phyloP scores from a whole-genome alignment of 352 stramenopile genomes.

The Pythium pyrilobum region DNA sequence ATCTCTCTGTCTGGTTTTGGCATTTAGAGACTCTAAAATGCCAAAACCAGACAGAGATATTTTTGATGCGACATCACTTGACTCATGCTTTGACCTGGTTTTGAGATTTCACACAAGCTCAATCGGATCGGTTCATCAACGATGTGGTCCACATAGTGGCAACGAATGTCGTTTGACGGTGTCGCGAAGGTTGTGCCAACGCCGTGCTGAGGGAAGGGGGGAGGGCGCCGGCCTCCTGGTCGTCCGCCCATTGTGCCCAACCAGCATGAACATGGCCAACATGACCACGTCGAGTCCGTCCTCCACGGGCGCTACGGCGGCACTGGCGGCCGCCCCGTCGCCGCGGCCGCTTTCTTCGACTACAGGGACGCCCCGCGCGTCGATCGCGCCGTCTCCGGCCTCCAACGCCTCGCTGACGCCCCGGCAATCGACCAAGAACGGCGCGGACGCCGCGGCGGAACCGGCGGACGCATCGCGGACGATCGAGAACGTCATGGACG shows the following conservation, averaged over 20 bases:
- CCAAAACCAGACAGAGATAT: no score
- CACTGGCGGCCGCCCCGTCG: not conserved
- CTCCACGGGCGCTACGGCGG: conserved; percentile 1
- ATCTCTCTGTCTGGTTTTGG: no score
- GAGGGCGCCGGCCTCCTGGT: not conserved
- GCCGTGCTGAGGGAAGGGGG: not conserved
- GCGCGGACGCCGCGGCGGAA: not conserved
- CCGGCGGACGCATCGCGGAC: not conserved
- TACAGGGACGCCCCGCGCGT: not conserved
- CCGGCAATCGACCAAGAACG: not conserved
- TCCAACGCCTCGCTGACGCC: not conserved
- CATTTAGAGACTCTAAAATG: no score
- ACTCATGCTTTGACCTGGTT: no score
- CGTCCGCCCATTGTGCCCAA: not conserved
- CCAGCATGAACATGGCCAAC: conserved; percentile 10
- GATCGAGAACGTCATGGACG: conserved; percentile 41
- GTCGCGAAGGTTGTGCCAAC: conserved; percentile 9
- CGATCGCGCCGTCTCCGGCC: not conserved
- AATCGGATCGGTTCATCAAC: no score
- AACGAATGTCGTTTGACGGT: not conserved
- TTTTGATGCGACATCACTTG: no score
- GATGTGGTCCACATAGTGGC: not conserved
- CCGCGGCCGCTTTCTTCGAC: not conserved
- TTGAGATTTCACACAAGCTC: no score
- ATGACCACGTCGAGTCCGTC: conserved; percentile 4